A percentile compares a stretch with the other conserved stretches of the same genome.
These are phyloP conservation scores for Colletotrichum plurivorum DNA, from an alignment of 2,329 filamentous ascomycete species.

Conservation along the genomic window DNA sequence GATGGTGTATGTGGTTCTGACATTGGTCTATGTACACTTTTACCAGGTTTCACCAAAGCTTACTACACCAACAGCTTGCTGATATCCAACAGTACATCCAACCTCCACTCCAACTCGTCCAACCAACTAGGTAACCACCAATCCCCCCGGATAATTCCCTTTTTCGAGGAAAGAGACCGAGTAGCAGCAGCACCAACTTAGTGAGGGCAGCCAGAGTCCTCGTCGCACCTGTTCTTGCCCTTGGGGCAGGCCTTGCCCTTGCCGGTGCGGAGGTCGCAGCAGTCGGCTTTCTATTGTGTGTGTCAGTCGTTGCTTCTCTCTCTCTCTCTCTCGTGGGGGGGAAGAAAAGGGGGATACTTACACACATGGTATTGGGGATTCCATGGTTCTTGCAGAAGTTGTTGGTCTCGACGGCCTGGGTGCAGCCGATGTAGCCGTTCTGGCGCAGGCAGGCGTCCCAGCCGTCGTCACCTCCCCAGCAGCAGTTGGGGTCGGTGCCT, in stretches of 20 bases:
- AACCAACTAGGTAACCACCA: too few relatives aligned
- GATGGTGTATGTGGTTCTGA: too few relatives aligned
- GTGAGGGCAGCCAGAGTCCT: constrained; percentile 8
- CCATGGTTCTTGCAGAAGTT: constrained; percentile 9
- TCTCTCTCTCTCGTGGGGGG: background rate
- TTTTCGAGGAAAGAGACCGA: too few relatives aligned
- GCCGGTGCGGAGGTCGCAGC: constrained; percentile 15
- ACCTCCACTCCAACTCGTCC: too few relatives aligned
- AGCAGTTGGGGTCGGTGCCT: constrained; percentile 19
- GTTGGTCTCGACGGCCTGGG: background rate
- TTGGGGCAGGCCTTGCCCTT: constrained; percentile 19
- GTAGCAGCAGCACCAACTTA: background rate
- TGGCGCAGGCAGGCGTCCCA: constrained; percentile 15
- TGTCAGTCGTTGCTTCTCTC: background rate
- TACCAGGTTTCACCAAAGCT: too few relatives aligned
- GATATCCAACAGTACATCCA: too few relatives aligned
- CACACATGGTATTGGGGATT: constrained; percentile 4
- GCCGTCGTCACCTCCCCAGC: constrained; percentile 10
- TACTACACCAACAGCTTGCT: too few relatives aligned
- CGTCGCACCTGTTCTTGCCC: constrained; percentile 19
- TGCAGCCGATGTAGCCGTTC: constrained; percentile 15
- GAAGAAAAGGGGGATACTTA: background rate
- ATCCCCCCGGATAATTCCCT: too few relatives aligned
- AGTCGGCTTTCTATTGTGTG: constrained; percentile 2
- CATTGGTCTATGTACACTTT: too few relatives aligned